These are phyloP conservation scores for Collybia mongolica DNA, from an alignment of 768 basidiomycete species.

Conservation along the genomic window DNA sequence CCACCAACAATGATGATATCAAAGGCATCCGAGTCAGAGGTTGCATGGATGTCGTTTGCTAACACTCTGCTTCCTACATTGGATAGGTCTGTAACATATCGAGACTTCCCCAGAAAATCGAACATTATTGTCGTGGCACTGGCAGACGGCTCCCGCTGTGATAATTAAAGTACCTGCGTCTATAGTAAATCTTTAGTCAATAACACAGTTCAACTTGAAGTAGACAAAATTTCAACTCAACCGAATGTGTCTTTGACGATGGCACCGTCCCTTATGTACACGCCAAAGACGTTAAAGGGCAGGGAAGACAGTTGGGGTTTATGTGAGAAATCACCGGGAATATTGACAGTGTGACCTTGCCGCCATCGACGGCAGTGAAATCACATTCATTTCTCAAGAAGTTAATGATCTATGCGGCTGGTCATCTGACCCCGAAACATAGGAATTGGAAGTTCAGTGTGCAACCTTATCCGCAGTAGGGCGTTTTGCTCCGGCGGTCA, in stretches of 20 bases:
- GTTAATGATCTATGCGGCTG: no score
- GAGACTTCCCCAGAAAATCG: neutral
- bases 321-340: no score
- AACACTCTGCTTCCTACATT: constrained; percentile 13
- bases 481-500: no score
- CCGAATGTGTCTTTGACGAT: neutral
- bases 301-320: no score
- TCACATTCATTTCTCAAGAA: constrained; percentile 1
- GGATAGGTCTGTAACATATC: constrained; percentile 22
- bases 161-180: neutral
- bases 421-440: no score
- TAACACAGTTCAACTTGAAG: no score
- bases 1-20: constrained; percentile 57
- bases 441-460: no score
- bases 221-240: neutral
- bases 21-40: constrained; percentile 27
- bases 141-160: neutral
- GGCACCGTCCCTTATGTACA: neutral
- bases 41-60: constrained; percentile 3
- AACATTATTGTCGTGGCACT: constrained; percentile 2
- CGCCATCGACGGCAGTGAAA: neutral
- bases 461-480: no score
- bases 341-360: no score
- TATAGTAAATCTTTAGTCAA: no score
- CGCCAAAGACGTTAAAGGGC: no score